Evolutionary conservation across 306 rosid genomes (phyloP).

Genomic region (Spatholobus suberectus): DNA sequence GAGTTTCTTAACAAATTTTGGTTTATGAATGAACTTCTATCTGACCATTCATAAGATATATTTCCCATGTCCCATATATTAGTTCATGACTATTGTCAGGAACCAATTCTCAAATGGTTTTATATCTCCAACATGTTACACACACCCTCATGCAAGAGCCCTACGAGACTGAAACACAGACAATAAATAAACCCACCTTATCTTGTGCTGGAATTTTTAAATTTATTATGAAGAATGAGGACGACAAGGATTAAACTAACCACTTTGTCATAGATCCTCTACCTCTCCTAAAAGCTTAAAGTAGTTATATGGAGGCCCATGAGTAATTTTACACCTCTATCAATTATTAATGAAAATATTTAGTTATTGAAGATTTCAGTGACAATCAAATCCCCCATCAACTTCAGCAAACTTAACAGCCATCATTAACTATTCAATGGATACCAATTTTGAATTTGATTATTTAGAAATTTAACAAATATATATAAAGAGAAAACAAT

Average conservation of each 20-base stretch:
- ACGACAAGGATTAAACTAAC: not conserved
- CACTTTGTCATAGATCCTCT: not conserved
- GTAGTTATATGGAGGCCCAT: not conserved
- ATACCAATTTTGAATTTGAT: not conserved
- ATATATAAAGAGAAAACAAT: constrained; percentile 24
- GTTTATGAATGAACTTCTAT: not conserved
- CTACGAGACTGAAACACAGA: not conserved
- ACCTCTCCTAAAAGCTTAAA: not conserved
- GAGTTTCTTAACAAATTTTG: not conserved
- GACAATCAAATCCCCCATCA: not conserved
- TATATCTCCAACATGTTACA: not conserved
- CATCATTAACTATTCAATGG: constrained; percentile 11
- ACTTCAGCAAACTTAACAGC: constrained; percentile 1
- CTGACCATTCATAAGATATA: not conserved
- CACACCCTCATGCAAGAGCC: not conserved
- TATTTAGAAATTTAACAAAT: constrained; percentile 15
- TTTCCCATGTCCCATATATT: not conserved
- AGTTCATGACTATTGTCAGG: not conserved
- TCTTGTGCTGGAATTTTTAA: not conserved
- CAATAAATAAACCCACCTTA: not conserved
- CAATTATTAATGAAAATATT: not conserved
- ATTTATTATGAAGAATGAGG: not conserved
- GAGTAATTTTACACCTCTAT: not conserved
- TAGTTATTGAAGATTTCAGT: not conserved
- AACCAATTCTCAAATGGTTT: not conserved